phyloP scores from a whole-genome alignment of 2,329 filamentous ascomycete genomes.

The Ophiocordyceps camponoti-saundersi region DNA sequence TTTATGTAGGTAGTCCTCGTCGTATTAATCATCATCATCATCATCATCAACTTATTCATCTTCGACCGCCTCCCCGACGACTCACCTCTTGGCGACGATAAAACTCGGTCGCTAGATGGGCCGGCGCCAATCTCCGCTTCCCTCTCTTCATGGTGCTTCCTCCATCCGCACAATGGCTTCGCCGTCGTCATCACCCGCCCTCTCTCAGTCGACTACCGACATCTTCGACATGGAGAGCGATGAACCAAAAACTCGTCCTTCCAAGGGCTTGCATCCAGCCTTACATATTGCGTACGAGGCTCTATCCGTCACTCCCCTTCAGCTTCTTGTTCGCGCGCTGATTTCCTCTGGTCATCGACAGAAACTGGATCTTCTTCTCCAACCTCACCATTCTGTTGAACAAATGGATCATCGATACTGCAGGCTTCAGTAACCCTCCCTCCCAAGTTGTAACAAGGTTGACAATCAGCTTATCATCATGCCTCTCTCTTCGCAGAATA shows the following conservation, averaged over 20 bases:
- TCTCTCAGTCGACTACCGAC: not conserved
- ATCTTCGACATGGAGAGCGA: constrained; percentile 10
- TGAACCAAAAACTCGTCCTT: constrained; percentile 6
- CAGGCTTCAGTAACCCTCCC: constrained; percentile 48
- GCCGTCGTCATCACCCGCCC: not conserved
- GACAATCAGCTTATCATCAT: not conserved
- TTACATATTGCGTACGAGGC: constrained; percentile 14
- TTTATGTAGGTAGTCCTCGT: too few relatives aligned
- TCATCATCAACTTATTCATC: not conserved
- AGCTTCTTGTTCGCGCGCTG: not conserved
- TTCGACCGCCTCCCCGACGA: not conserved
- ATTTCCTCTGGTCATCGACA: constrained; percentile 6
- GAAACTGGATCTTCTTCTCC: constrained; percentile 70
- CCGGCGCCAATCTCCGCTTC: not conserved
- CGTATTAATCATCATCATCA: too few relatives aligned
- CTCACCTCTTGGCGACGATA: not conserved
- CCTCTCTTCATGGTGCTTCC: not conserved
- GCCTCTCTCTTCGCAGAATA: constrained; percentile 4
- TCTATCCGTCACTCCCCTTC: not conserved
- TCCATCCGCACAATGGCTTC: not conserved
- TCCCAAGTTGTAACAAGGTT: not conserved
- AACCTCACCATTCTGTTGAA: constrained; percentile 82
- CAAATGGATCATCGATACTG: constrained; percentile 69
- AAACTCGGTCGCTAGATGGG: not conserved
- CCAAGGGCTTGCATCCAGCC: constrained; percentile 14